Evolutionary conservation across 2,329 filamentous ascomycete genomes (phyloP).

Genomic region (Verticillium zaregamsianum): DNA sequence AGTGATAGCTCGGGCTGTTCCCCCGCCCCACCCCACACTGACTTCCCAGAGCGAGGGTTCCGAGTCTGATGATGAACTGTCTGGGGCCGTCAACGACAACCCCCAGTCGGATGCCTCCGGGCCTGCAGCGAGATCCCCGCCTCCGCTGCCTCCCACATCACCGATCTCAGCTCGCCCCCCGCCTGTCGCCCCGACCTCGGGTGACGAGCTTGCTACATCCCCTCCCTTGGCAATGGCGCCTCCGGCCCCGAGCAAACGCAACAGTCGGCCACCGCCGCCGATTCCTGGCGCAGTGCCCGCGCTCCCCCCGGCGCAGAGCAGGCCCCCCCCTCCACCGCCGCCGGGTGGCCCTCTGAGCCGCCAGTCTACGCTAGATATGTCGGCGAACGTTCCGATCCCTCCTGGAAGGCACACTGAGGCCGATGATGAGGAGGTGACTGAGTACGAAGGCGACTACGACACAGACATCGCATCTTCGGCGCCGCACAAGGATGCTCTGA

Average conservation of each 20-base stretch:
- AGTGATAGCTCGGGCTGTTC: constrained; percentile 57
- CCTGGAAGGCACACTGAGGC: constrained; percentile 41
- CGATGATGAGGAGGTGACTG: constrained; percentile 76
- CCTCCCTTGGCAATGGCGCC: constrained; percentile 27
- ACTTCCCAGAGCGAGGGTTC: constrained; percentile 72
- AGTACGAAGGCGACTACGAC: constrained; percentile 97
- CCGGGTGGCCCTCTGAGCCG: constrained; percentile 48
- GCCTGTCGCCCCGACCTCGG: constrained; percentile 28
- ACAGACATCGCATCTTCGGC: constrained; percentile 93
- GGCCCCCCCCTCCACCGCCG: constrained; percentile 66
- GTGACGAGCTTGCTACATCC: constrained; percentile 39
- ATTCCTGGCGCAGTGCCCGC: constrained; percentile 53
- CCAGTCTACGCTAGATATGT: constrained; percentile 55
- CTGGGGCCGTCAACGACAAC: constrained; percentile 31
- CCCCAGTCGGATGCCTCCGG: constrained; percentile 2
- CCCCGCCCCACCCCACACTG: constrained; percentile 46
- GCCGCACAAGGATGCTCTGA: constrained; percentile 91
- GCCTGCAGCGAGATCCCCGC: constrained; percentile 24
- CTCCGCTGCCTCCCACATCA: constrained; percentile 31
- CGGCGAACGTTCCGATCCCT: constrained; percentile 34
- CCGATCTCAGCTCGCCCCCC: constrained; percentile 23
- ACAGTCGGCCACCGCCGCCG: constrained; percentile 54
- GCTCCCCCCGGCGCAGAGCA: constrained; percentile 44
- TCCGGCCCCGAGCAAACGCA: constrained; percentile 41
- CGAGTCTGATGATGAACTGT: constrained; percentile 85